Conservation (phyloP, 345 rosid species). For the Arabidopsis arenosa region DNA sequence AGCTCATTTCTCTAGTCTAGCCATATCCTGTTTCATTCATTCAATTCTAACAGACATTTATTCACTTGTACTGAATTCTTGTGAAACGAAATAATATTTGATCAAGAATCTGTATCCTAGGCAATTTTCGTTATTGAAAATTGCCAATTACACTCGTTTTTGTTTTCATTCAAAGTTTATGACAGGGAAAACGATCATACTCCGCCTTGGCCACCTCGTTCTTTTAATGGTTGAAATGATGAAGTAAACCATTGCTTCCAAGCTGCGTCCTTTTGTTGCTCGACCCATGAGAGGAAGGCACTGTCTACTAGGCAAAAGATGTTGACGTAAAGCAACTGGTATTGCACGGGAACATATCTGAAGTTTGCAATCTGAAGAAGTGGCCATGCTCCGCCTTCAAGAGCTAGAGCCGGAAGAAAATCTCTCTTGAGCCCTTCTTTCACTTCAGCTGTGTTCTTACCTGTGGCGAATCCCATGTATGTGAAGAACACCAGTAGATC, state of each 20-base stretch:
- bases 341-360: constrained; percentile 78
- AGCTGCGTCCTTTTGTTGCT: constrained; percentile 94
- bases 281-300: constrained; percentile 84
- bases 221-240: constrained; percentile 54
- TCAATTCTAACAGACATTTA: constrained; percentile 17
- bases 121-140: constrained; percentile 16
- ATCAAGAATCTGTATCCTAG: constrained; percentile 38
- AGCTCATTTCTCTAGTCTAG: constrained; percentile 68
- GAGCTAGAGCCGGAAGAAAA: constrained; percentile 82
- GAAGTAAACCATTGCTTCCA: constrained; percentile 89
- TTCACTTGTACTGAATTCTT: constrained; percentile 15
- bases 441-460: constrained; percentile 69
- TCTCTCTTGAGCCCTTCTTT: constrained; percentile 91
- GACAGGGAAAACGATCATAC: constrained; percentile 45
- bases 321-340: constrained; percentile 90
- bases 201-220: constrained; percentile 56
- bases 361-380: constrained; percentile 84
- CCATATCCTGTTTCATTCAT: constrained; percentile 2
- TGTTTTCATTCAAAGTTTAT: constrained; percentile 31
- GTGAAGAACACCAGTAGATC: constrained; percentile 85
- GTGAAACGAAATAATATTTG: constrained; percentile 31
- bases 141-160: constrained; percentile 19
- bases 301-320: constrained; percentile 90
- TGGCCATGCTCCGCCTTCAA: constrained; percentile 92
- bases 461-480: constrained; percentile 83